Evolutionary conservation across 257 asterid species (phyloP).

Genomic region (Euphrasia confusa): DNA sequence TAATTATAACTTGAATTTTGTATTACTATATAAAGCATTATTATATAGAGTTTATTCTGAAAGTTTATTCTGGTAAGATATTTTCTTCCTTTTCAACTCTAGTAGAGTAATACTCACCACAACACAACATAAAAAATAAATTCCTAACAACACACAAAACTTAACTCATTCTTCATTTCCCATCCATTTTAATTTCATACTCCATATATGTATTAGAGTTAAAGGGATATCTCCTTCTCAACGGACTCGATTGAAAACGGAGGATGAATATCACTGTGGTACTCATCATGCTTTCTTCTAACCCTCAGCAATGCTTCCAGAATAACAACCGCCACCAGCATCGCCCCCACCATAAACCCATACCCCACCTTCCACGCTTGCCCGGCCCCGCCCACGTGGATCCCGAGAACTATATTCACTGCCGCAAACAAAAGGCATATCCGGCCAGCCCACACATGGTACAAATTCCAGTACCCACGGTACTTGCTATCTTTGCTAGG

Average conservation of each 20-base stretch:
- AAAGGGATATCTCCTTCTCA: slow-evolving; percentile 31
- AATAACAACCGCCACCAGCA: slow-evolving; percentile 43
- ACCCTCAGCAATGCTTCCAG: slow-evolving; percentile 56
- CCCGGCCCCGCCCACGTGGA: slow-evolving; percentile 64
- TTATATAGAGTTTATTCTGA: no score
- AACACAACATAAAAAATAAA: no score
- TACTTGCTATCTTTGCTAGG: slow-evolving; percentile 67
- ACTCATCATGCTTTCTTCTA: slow-evolving; percentile 25
- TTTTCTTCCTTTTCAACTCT: no score
- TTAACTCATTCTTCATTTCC: no score
- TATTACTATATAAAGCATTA: no score
- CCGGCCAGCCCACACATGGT: slow-evolving; percentile 72
- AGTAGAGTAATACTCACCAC: no score
- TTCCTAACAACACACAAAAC: background rate
- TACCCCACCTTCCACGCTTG: slow-evolving; percentile 61
- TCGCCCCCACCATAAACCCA: slow-evolving; percentile 57
- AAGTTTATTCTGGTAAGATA: no score
- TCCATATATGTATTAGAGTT: background rate
- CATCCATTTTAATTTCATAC: background rate
- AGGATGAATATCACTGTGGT: slow-evolving; percentile 28
- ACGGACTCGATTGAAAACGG: slow-evolving; percentile 43
- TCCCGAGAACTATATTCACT: slow-evolving; percentile 61
- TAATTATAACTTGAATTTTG: no score
- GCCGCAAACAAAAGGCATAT: slow-evolving; percentile 70
- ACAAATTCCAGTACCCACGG: slow-evolving; percentile 63